Evolutionary conservation across 768 basidiomycete species (phyloP).

Genomic region (Lenzites betulinus): DNA sequence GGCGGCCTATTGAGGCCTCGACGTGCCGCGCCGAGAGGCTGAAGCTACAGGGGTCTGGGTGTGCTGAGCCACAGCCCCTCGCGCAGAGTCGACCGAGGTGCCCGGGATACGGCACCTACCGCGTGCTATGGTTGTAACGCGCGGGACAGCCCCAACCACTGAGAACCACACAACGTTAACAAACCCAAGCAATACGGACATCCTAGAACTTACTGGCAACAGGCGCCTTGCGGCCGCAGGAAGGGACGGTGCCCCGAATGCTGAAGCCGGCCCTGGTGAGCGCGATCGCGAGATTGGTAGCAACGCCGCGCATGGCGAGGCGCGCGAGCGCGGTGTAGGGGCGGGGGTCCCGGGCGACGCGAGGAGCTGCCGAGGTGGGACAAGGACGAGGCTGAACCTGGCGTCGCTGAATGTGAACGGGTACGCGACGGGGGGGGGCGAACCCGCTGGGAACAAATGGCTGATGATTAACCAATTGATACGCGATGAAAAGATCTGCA

Average conservation of each 20-base stretch:
- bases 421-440: not conserved
- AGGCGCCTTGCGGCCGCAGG: too few species aligned
- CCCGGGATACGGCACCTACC: not conserved
- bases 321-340: too few species aligned
- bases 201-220: too few species aligned
- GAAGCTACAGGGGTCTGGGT: not conserved
- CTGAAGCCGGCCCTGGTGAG: too few species aligned
- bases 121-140: too few species aligned
- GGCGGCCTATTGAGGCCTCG: not conserved
- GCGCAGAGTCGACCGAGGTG: not conserved
- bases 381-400: not conserved
- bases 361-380: not conserved
- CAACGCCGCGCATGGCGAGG: not conserved
- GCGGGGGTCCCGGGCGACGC: not conserved
- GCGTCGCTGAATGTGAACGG: not conserved
- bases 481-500: not conserved
- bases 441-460: not conserved
- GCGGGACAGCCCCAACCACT: too few species aligned
- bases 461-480: not conserved
- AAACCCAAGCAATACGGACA: too few species aligned
- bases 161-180: too few species aligned
- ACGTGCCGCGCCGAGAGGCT: too few species aligned
- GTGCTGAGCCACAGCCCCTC: not conserved
- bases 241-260: too few species aligned
- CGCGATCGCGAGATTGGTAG: not conserved